Evolutionary conservation across 305 asterid species (phyloP).

Genomic region (Caryopteris hybrid): DNA sequence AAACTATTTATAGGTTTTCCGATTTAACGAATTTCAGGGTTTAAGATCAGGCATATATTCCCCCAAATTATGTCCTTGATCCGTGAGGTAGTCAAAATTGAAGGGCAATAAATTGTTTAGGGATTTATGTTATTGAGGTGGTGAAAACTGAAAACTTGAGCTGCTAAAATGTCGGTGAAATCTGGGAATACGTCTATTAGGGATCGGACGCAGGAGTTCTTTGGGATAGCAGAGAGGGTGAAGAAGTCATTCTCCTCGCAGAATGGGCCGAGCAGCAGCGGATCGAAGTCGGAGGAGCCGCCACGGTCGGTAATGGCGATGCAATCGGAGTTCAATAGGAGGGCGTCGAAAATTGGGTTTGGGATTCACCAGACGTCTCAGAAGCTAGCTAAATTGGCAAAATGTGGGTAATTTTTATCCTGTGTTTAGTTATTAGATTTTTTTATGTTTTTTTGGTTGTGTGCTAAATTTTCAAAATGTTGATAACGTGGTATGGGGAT

Average conservation of each 20-base stretch:
- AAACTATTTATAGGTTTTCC: constrained; percentile 4
- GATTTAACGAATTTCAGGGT: constrained; percentile 17
- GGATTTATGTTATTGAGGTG: constrained; percentile 22
- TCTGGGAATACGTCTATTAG: constrained; percentile 53
- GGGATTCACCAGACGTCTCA: constrained; percentile 82
- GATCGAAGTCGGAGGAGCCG: constrained; percentile 42
- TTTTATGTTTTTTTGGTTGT: constrained; percentile 12
- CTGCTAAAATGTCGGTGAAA: constrained; percentile 34
- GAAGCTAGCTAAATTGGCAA: constrained; percentile 73
- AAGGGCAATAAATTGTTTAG: background rate
- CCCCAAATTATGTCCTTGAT: constrained; percentile 1
- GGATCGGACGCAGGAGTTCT: constrained; percentile 91
- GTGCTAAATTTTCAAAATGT: too few relatives aligned
- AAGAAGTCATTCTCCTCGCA: constrained; percentile 44
- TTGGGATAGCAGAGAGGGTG: constrained; percentile 56
- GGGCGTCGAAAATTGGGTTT: constrained; percentile 72
- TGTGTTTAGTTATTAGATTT: background rate
- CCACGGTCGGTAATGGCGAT: constrained; percentile 46
- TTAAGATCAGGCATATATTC: constrained; percentile 19
- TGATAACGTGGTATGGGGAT: background rate
- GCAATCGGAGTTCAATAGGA: constrained; percentile 73
- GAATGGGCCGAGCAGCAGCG: constrained; percentile 68
- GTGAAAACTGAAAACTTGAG: constrained; percentile 11
- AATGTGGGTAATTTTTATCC: constrained; percentile 40
- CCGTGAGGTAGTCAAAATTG: background rate